Conservation (phyloP, 129 eudicot species). For the Pulicaria dysenterica region DNA sequence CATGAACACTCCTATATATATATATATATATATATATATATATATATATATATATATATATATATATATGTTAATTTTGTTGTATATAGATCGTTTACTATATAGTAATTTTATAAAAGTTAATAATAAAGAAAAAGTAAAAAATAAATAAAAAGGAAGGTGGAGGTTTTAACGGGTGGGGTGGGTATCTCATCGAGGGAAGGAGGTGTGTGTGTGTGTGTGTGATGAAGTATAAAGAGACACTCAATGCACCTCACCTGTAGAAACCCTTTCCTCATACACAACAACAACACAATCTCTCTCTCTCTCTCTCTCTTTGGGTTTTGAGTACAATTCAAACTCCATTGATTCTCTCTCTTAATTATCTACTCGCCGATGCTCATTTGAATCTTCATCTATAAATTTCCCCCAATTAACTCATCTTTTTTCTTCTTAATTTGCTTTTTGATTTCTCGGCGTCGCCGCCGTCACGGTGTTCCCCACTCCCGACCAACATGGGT, state of each 20-base stretch:
- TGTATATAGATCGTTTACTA: no score
- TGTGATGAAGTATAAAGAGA: constrained; percentile 30
- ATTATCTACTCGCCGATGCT: constrained; percentile 18
- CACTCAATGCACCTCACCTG: constrained; percentile 33
- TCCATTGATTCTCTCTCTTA: constrained; percentile 34
- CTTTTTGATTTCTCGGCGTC: constrained; percentile 11
- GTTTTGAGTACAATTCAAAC: constrained; percentile 22
- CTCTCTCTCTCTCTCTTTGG: constrained; percentile 20
- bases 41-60: no score
- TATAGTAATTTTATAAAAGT: background rate
- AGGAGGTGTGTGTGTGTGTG: no score
- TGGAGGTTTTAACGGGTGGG: constrained; percentile 41
- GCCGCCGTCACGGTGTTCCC: background rate
- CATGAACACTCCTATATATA: no score
- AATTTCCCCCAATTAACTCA: constrained; percentile 6
- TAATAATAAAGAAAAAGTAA: background rate
- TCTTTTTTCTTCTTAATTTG: background rate
- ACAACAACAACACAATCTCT: constrained; percentile 19
- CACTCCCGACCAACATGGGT: constrained; percentile 40
- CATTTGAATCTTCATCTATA: constrained; percentile 8
- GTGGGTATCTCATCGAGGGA: constrained; percentile 7
- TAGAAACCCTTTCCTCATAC: constrained; percentile 37
- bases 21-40: no score
- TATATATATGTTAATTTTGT: no score
- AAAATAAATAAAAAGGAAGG: background rate